Evolutionary conservation across 75 land plant species (phyloP).

Genomic region (Larix kaempferi): DNA sequence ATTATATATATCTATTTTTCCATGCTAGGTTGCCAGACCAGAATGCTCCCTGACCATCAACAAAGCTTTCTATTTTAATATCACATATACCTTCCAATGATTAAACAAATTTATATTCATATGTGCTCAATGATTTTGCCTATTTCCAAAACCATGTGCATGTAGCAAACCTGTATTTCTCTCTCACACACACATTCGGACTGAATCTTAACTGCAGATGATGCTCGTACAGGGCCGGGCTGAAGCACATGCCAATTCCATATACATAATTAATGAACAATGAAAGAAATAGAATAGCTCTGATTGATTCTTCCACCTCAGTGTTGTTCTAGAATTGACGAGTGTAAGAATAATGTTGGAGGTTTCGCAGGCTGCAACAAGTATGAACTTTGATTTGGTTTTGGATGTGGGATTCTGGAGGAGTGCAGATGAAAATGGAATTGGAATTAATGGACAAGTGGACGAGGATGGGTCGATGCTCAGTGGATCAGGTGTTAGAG

Average conservation of each 20-base stretch:
- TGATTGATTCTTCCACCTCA: conserved; percentile 7
- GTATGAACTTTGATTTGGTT: conserved; percentile 40
- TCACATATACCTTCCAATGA: background rate
- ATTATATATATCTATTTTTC: background rate
- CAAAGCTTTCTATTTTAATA: background rate
- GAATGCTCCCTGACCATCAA: background rate
- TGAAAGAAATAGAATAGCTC: conserved; percentile 10
- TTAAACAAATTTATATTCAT: background rate
- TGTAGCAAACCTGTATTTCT: conserved; percentile 5
- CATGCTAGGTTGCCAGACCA: background rate
- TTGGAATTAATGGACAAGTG: conserved; percentile 7
- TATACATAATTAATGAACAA: conserved; percentile 8
- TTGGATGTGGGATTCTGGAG: conserved; percentile 22
- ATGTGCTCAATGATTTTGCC: background rate
- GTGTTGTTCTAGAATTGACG: conserved; percentile 3
- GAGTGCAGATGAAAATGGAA: conserved; percentile 8
- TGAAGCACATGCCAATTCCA: background rate
- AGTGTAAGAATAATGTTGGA: conserved; percentile 7
- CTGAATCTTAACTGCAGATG: conserved; percentile 16
- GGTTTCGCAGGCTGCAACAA: conserved; percentile 51
- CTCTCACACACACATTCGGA: conserved; percentile 2
- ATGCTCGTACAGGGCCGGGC: conserved; percentile 13
- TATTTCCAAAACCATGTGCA: conserved; percentile 4
- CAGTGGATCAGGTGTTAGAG: conserved; percentile 45
- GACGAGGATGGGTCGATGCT: conserved; percentile 11